These are phyloP conservation scores for Penicillium sp. DNA, from an alignment of 2,329 filamentous ascomycete genomes.

Conservation along the genomic window DNA sequence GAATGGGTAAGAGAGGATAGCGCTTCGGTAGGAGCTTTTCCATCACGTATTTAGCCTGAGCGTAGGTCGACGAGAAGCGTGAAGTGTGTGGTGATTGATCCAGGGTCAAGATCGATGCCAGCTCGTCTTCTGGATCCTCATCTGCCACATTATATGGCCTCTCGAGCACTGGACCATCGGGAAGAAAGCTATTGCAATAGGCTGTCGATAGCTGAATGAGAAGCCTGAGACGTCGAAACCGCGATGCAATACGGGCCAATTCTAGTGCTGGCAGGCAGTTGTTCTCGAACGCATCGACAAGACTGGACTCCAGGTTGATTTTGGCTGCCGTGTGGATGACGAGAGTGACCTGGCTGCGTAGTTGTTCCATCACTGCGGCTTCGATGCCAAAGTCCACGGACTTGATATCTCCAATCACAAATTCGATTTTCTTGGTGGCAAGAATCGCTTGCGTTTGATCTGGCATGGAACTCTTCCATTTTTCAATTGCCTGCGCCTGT, in stretches of 20 bases:
- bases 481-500: constrained; percentile 22
- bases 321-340: constrained; percentile 33
- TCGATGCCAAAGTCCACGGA: constrained; percentile 25
- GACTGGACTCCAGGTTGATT: constrained; percentile 27
- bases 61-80: constrained; percentile 29
- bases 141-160: constrained; percentile 22
- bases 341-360: constrained; percentile 29
- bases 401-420: constrained; percentile 28
- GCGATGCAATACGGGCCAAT: constrained; percentile 24
- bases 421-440: constrained; percentile 24
- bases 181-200: constrained; percentile 31
- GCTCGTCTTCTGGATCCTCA: constrained; percentile 26
- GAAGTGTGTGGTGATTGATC: constrained; percentile 14
- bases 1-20: constrained; percentile 26
- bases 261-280: constrained; percentile 32
- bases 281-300: constrained; percentile 27
- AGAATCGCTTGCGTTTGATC: constrained; percentile 26
- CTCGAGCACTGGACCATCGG: constrained; percentile 28
- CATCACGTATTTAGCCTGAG: constrained; percentile 31
- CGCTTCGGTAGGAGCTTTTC: constrained; percentile 27
- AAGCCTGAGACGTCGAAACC: constrained; percentile 26
- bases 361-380: constrained; percentile 7
- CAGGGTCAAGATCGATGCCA: constrained; percentile 20
- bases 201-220: constrained; percentile 31
- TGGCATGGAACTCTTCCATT: constrained; percentile 30